Percentiles rank a stretch among this genome's conserved stretches.
These are phyloP conservation scores for Dillenia suffruticosa DNA, from an alignment of 164 flowering plant genomes.

Conservation along the genomic window DNA sequence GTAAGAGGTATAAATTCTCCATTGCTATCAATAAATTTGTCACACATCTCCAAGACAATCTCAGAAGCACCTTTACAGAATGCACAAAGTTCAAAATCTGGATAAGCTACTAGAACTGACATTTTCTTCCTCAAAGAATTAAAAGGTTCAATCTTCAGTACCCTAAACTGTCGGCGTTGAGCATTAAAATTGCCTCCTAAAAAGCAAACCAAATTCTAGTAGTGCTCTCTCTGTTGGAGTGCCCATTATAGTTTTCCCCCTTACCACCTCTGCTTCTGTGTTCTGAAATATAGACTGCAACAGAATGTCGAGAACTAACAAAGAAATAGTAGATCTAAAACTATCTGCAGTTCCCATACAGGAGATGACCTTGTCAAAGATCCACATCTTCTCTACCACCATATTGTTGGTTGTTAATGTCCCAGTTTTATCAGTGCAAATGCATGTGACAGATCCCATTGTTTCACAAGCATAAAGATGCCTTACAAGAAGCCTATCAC, in stretches of 20 bases:
- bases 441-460: slow-evolving; percentile 19
- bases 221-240: slow-evolving; percentile 37
- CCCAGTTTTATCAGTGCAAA: slow-evolving; percentile 18
- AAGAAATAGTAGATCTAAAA: too few relatives aligned
- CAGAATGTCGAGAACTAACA: background rate
- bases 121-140: slow-evolving; percentile 38
- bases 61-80: slow-evolving; percentile 39
- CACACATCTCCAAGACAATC: slow-evolving; percentile 26
- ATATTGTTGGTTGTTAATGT: slow-evolving; percentile 17
- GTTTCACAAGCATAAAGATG: slow-evolving; percentile 21
- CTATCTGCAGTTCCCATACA: too few relatives aligned
- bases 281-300: slow-evolving; percentile 17
- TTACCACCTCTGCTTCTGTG: slow-evolving; percentile 30
- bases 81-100: slow-evolving; percentile 17
- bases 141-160: slow-evolving; percentile 36
- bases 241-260: slow-evolving; percentile 21
- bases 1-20: slow-evolving; percentile 22
- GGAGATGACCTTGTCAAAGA: background rate
- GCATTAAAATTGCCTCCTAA: slow-evolving; percentile 20
- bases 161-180: slow-evolving; percentile 6
- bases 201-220: slow-evolving; percentile 25
- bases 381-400: slow-evolving; percentile 10
- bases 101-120: slow-evolving; percentile 28
- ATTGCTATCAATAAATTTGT: slow-evolving; percentile 18
- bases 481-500: slow-evolving; percentile 26